These are phyloP conservation scores for Aspergillus mulundensis DNA, from an alignment of 495 filamentous ascomycete genomes.

Conservation along the genomic window DNA sequence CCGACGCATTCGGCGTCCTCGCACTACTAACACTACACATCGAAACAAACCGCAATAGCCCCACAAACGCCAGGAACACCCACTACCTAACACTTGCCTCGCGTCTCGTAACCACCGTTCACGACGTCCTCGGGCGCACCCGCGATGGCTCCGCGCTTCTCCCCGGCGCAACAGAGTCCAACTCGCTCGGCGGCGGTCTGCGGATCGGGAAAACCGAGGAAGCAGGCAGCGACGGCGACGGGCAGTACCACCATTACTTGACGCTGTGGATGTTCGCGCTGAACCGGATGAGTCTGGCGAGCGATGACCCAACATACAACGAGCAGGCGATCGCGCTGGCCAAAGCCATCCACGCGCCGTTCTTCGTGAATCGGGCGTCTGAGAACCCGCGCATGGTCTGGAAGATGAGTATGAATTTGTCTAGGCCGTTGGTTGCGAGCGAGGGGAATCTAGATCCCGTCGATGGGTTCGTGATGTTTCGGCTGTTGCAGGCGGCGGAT, in stretches of 20 bases:
- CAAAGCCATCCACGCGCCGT: conserved; percentile 54
- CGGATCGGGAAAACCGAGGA: conserved; percentile 59
- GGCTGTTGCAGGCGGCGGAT: conserved; percentile 48
- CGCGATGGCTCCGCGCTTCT: conserved; percentile 48
- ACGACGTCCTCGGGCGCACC: conserved; percentile 52
- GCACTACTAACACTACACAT: conserved; percentile 60
- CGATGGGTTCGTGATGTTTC: conserved; percentile 56
- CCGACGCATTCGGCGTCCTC: conserved; percentile 64
- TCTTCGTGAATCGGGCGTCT: conserved; percentile 41
- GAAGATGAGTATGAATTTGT: conserved; percentile 58
- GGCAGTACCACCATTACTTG: conserved; percentile 66
- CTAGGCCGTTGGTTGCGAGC: conserved; percentile 44
- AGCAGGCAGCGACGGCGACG: conserved; percentile 53
- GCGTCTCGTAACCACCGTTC: conserved; percentile 50
- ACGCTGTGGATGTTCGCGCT: conserved; percentile 71
- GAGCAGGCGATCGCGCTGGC: conserved; percentile 53
- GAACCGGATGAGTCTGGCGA: conserved; percentile 54
- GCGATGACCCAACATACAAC: conserved; percentile 49
- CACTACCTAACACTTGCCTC: conserved; percentile 52
- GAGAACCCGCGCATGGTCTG: conserved; percentile 51
- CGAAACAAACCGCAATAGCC: conserved; percentile 22
- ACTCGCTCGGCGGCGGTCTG: conserved; percentile 57
- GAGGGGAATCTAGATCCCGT: conserved; percentile 62
- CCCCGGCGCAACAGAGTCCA: conserved; percentile 49
- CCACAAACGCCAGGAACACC: not conserved